A percentile compares a stretch with the other conserved stretches of the same genome.
Evolutionary conservation across 306 rosid species (phyloP).

Genomic region (Lagenaria siceraria): DNA sequence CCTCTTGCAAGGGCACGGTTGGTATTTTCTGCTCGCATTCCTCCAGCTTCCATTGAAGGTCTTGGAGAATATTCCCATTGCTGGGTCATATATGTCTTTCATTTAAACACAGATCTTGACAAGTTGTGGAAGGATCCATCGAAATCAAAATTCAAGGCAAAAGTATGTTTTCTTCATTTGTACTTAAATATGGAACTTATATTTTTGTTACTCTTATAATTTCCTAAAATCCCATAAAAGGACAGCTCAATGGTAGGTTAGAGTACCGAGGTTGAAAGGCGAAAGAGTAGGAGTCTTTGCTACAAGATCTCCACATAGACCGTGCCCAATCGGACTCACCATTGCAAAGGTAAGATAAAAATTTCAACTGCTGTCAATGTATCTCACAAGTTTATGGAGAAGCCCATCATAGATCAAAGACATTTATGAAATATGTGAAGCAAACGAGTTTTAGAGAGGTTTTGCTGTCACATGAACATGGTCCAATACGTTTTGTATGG

Average conservation of each 20-base stretch:
- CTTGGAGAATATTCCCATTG: constrained; percentile 79
- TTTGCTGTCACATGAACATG: neutral
- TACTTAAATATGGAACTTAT: neutral
- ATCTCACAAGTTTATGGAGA: neutral
- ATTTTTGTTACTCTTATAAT: constrained; percentile 9
- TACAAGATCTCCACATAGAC: constrained; percentile 90
- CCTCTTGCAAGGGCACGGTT: constrained; percentile 88
- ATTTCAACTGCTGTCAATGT: neutral
- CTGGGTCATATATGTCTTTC: constrained; percentile 87
- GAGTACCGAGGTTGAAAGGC: constrained; percentile 84
- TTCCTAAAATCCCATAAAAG: constrained; percentile 17
- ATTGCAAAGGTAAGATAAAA: constrained; percentile 62
- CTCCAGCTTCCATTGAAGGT: constrained; percentile 88
- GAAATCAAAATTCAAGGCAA: constrained; percentile 75
- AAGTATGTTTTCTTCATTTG: constrained; percentile 36
- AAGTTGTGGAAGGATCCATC: constrained; percentile 83
- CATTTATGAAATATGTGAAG: neutral
- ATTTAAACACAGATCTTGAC: constrained; percentile 77
- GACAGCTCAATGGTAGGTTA: constrained; percentile 61
- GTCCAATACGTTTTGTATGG: neutral
- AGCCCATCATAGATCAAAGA: neutral
- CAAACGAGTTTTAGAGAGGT: neutral
- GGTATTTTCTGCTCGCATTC: constrained; percentile 63
- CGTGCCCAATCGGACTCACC: constrained; percentile 92
- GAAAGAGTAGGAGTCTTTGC: constrained; percentile 81